Evolutionary conservation across 352 stramenopile genomes (phyloP).

Genomic region (Phytophthora cryptogea): DNA sequence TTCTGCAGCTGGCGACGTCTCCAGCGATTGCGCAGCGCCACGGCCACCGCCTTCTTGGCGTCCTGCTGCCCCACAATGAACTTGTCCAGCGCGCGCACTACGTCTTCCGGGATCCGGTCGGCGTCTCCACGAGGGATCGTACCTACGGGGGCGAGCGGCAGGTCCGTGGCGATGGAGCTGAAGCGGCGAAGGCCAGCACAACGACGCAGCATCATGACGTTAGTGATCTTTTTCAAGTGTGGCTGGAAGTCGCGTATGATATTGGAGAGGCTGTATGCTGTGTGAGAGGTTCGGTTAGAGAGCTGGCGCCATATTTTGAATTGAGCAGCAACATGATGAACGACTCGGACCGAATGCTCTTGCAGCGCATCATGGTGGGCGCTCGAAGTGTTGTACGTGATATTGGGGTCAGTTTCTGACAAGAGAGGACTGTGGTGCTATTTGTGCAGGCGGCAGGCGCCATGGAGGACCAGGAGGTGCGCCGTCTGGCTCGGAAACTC

Average conservation of each 20-base stretch:
- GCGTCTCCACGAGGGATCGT: constrained; percentile 10
- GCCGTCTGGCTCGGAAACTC: constrained; percentile 53
- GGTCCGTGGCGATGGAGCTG: constrained; percentile 25
- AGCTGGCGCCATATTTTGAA: constrained; percentile 30
- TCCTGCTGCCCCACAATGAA: constrained; percentile 97
- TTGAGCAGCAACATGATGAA: constrained; percentile 43
- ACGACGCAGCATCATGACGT: constrained; percentile 26
- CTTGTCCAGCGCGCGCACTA: constrained; percentile 95
- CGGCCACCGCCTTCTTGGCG: constrained; percentile 97
- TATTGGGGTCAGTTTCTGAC: background rate
- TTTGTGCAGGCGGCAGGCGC: constrained; percentile 54
- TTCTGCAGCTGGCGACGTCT: constrained; percentile 93
- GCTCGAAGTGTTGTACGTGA: background rate
- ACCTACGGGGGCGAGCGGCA: constrained; percentile 14
- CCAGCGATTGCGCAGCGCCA: constrained; percentile 98
- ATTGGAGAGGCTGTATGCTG: constrained; percentile 1
- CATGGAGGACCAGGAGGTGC: constrained; percentile 71
- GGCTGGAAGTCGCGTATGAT: constrained; percentile 7
- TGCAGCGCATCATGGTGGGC: constrained; percentile 75
- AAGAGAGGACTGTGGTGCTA: background rate
- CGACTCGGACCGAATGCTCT: constrained; percentile 73
- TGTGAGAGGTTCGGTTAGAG: background rate
- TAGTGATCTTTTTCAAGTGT: constrained; percentile 21
- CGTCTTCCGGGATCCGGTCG: constrained; percentile 88
- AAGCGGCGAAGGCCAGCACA: constrained; percentile 24